Evolutionary conservation across 208 protist genomes (phyloP).

Genomic region (Leishmania tropica): DNA sequence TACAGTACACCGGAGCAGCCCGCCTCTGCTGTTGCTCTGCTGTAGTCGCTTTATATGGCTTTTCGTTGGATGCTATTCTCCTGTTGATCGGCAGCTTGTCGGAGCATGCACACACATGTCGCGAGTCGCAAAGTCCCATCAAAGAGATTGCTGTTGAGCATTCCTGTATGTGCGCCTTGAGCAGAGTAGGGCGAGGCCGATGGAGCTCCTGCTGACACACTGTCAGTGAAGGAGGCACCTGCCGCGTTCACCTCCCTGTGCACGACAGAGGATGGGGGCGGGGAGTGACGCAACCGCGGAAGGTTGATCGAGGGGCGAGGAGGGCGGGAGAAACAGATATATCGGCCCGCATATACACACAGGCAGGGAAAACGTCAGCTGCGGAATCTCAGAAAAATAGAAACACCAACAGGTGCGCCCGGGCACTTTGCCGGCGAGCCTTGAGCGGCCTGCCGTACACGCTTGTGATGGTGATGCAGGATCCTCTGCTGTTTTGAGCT

Average conservation of each 20-base stretch:
- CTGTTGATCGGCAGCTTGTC: background rate
- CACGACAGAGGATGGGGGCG: background rate
- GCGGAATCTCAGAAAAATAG: conserved; percentile 1
- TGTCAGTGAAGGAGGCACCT: background rate
- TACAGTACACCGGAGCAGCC: background rate
- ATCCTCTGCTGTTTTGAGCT: background rate
- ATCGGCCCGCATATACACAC: background rate
- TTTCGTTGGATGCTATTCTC: background rate
- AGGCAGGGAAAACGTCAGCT: background rate
- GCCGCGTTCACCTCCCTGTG: background rate
- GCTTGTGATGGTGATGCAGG: background rate
- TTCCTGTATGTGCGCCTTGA: background rate
- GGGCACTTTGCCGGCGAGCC: background rate
- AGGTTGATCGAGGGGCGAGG: background rate
- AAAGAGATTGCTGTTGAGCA: background rate
- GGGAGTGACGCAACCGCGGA: background rate
- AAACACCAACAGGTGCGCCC: background rate
- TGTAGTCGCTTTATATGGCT: background rate
- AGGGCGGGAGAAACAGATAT: background rate
- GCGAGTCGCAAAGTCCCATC: background rate
- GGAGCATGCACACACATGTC: background rate
- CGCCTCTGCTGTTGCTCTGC: background rate
- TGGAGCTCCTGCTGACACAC: background rate
- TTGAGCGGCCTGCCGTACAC: background rate
- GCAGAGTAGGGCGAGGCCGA: background rate